These are phyloP conservation scores for Pseudogymnoascus sp. DNA, from an alignment of 2,329 filamentous ascomycete genomes.

Conservation along the genomic window DNA sequence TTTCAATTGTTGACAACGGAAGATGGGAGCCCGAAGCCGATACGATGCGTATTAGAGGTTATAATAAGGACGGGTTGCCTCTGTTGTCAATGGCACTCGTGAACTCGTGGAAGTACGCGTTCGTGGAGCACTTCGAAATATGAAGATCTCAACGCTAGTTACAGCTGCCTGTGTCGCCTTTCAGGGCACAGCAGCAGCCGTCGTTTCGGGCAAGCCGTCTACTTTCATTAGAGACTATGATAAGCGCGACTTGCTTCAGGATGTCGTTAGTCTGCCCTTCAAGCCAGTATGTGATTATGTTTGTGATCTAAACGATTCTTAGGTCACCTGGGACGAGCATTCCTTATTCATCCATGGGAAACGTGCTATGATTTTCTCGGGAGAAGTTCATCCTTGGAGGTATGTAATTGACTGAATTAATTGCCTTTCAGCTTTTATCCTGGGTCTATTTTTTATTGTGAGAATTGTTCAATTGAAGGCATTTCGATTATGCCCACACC, in stretches of 20 bases:
- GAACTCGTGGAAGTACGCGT: not conserved
- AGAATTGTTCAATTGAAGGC: not conserved
- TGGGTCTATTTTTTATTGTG: not conserved
- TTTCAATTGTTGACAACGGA: constrained; percentile 7
- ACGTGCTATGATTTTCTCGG: constrained; percentile 64
- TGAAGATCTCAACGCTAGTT: constrained; percentile 1
- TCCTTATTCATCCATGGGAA: constrained; percentile 66
- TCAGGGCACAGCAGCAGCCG: not conserved
- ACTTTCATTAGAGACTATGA: constrained; percentile 36
- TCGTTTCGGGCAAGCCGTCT: constrained; percentile 6
- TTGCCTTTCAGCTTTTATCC: not conserved
- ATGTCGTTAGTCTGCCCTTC: constrained; percentile 38
- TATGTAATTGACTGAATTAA: constrained; percentile 26
- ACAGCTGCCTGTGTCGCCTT: constrained; percentile 6
- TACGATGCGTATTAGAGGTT: not conserved
- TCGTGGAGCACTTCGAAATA: constrained; percentile 3
- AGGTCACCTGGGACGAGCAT: constrained; percentile 64
- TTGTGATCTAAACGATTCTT: not conserved
- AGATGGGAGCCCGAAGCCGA: not conserved
- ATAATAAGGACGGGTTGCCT: not conserved
- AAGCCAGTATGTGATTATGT: not conserved
- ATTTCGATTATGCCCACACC: not conserved
- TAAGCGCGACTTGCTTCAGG: constrained; percentile 42
- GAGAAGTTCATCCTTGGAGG: constrained; percentile 62
- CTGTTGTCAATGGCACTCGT: not conserved